Conservation (phyloP, 192 early-diverging fungal species). For the Gigaspora rosea region DNA sequence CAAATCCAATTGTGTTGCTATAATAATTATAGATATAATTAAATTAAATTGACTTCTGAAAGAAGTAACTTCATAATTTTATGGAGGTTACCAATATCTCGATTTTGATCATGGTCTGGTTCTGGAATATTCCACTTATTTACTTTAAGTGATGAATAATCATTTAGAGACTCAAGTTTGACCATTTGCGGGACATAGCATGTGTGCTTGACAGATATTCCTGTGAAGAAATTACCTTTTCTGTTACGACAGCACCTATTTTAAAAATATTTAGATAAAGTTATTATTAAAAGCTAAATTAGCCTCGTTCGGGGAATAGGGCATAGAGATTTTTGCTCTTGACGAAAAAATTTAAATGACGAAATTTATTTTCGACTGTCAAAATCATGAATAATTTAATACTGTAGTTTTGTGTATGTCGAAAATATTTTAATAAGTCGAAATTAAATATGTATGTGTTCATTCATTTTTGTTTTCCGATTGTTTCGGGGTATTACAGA, state of each 20-base stretch:
- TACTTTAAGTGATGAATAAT: slow-evolving; percentile 58
- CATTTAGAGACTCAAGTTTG: slow-evolving; percentile 57
- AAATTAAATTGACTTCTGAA: neutral
- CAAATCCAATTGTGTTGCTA: slow-evolving; percentile 28
- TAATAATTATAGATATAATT: neutral
- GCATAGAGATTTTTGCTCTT: no score
- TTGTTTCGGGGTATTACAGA: no score
- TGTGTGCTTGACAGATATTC: slow-evolving; percentile 45
- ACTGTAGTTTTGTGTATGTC: no score
- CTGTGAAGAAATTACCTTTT: slow-evolving; percentile 40
- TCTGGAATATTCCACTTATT: slow-evolving; percentile 75
- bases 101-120: slow-evolving; percentile 48
- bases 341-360: no score
- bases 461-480: no score
- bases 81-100: slow-evolving; percentile 54
- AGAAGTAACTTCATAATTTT: neutral
- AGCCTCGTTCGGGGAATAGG: no score
- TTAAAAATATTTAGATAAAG: neutral
- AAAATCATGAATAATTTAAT: no score
- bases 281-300: neutral
- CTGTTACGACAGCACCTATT: slow-evolving; percentile 39
- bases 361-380: no score
- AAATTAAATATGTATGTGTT: no score
- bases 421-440: no score
- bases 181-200: no score